Evolutionary conservation across 805 yeast genomes (phyloP), one percentile per base, ranked within the genome.

Genomic region (Monosporozyma yasuniensis): DNA sequence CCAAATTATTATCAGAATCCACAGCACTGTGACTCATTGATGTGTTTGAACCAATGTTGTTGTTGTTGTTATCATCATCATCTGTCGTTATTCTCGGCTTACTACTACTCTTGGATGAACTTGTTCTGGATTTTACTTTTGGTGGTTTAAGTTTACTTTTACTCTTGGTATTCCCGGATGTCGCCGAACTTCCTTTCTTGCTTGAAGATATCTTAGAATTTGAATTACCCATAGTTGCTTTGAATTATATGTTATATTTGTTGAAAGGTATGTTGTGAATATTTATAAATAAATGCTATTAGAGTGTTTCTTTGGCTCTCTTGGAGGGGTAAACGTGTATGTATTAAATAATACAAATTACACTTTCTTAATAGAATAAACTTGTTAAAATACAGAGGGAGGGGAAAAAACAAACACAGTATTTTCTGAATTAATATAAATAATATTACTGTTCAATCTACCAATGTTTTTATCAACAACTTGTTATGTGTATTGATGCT

Each of bases 201-300:
- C 28, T n/a, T 4, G 42, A 22, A 21, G 42, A 39, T 39, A 39
- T 21, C 22, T 58, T 76, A 21, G 80, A 75, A 41, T 76, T 66
- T 23, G 73, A 65, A 58, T 77, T 77, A 53, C 81, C 81, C 81
- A 77, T 77, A 23, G 4, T 14, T 10, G 6, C 14, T 12, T 14
- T 12, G 35, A 16, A 12, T 32, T 12, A 32, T 2, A 12, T n/a
- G n/a, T n/a, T n/a, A 18, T 35, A 23, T 42, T 32, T n/a, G n/a
- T n/a, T n/a, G n/a, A 12, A 12, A 14, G 5, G 6, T 32, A 10
- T 12, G 12, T 8, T 32, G 16, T 3, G 35, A 32, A 32, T 32
- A 32, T 12, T n/a, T 12, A 32, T 32, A 32, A 32, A 32, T 8
- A 32, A 32, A 25, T 32, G 18, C 35, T 32, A 32, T 12, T 32